These are phyloP conservation scores for Paraphoma sp. DNA, from an alignment of 2,329 filamentous ascomycete genomes.

Conservation along the genomic window DNA sequence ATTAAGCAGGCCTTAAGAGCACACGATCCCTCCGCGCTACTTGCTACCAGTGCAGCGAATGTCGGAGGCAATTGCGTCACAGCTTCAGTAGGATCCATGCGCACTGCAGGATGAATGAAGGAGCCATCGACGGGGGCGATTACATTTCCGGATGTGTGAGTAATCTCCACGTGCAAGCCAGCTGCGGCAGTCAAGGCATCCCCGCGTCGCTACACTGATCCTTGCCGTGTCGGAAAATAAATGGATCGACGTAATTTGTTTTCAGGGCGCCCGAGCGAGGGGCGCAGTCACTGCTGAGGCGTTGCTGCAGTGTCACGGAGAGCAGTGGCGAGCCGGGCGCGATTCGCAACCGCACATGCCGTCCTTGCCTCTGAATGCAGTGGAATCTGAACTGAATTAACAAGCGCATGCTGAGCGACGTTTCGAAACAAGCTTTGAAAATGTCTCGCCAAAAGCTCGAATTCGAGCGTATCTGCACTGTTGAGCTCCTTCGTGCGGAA, in stretches of 20 bases:
- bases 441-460: not conserved
- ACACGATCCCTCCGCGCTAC: no score
- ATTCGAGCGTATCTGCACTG: not conserved
- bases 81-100: no score
- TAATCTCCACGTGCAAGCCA: conserved; percentile 6
- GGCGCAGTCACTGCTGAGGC: not conserved
- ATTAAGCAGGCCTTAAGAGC: no score
- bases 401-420: conserved; percentile 5
- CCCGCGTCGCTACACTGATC: conserved; percentile 14
- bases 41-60: no score
- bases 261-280: not conserved
- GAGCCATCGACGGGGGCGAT: no score
- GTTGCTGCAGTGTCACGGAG: not conserved
- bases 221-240: conserved; percentile 7
- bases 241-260: not conserved
- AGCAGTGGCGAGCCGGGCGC: not conserved
- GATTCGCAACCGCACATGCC: not conserved
- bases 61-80: no score
- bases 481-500: not conserved
- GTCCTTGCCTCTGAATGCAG: not conserved
- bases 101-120: no score
- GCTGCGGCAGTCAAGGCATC: conserved; percentile 5
- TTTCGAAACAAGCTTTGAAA: conserved; percentile 5
- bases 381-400: not conserved
- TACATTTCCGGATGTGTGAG: not conserved